Base-by-base conservation (phyloP, 306 rosid species). In the Dryas octopetala region DNA sequence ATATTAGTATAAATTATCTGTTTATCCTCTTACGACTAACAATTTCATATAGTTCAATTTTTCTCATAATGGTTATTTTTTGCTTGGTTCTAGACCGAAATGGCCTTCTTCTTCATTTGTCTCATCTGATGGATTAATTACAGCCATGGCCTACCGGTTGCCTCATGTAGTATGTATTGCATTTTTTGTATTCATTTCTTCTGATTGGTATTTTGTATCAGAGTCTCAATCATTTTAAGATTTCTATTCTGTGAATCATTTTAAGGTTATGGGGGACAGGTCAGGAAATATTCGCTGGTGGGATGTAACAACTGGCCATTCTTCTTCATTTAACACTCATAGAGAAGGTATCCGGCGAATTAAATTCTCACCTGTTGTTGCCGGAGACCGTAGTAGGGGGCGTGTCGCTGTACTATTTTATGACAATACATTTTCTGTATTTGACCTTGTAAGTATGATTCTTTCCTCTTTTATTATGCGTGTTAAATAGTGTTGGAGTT, bases 221-320 rank as follows among this genome's bases (percentile, higher is more conserved):
- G 48, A 13, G 16, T 55, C 70, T 40, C 46, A 66, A 41, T 76
- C 54, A 12, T 64, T 43, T 28, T 41, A 52, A 68, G 44, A 67
- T 76, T 64, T 80, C 79, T 61, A n/a, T 71, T 76, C 51, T 74
- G 73, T 60, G 70, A 68, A 79, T 80, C 68, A 74, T 77, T 83
- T 83, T 83, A 85, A 95, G 99, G 99, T 95, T 77, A 95, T 95
- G 99, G 99, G 99, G 70, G 99, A 95, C 85, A 87, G 96, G 83
- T 85, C 86, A 3, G 99, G 99, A 64, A 89, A 85, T 76, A 89
- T 95, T 70, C 88, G 97, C 76, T 95, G 99, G 99, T 95, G 99
- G 99, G 99, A 95, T 83, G 97, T 95, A 77, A 85, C 83, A 57
- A 92, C 92, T 75, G 99, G 99, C 70, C 83, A 95, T 59, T 95